Percentiles rank a stretch among this genome's conserved stretches.
phyloP scores from a whole-genome alignment of 2,329 filamentous ascomycete species.

The Fusarium buxicola region DNA sequence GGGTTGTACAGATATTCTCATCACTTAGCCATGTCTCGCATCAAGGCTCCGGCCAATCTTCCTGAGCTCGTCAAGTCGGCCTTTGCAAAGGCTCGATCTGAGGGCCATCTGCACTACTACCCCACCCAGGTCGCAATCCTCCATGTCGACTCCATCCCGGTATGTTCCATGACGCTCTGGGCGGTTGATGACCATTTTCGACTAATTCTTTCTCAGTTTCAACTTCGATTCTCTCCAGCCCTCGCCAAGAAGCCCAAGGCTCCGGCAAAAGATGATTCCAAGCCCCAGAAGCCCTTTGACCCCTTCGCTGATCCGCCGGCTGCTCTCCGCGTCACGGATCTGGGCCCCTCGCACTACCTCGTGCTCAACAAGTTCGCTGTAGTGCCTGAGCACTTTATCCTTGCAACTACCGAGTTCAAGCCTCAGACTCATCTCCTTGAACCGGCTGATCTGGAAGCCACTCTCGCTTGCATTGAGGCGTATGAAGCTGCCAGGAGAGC shows the following conservation, averaged over 20 bases:
- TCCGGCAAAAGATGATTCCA: conserved; percentile 46
- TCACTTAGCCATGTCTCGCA: conserved; percentile 50
- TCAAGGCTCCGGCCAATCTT: conserved; percentile 59
- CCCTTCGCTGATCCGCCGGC: conserved; percentile 72
- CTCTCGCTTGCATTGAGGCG: conserved; percentile 70
- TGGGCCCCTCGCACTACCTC: conserved; percentile 69
- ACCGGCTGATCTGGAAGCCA: conserved; percentile 67
- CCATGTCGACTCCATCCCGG: conserved; percentile 56
- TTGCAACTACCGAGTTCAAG: conserved; percentile 72
- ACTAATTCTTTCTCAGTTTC: conserved; percentile 65
- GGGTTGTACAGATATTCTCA: no score
- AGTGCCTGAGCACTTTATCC: conserved; percentile 77
- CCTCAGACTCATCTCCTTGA: conserved; percentile 74
- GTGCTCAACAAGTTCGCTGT: conserved; percentile 82
- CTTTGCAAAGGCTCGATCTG: conserved; percentile 60
- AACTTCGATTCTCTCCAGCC: conserved; percentile 77
- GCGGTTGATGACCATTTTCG: neutral
- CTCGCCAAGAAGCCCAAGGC: conserved; percentile 74
- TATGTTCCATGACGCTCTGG: conserved; percentile 46
- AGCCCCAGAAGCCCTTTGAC: conserved; percentile 61
- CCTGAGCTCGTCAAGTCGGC: conserved; percentile 62
- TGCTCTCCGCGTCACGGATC: conserved; percentile 63
- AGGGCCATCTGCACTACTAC: conserved; percentile 65
- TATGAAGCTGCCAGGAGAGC: conserved; percentile 53
- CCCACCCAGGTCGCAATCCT: conserved; percentile 65